phyloP scores from a whole-genome alignment of 208 protist genomes.

The Vickermania spadyakhi region DNA sequence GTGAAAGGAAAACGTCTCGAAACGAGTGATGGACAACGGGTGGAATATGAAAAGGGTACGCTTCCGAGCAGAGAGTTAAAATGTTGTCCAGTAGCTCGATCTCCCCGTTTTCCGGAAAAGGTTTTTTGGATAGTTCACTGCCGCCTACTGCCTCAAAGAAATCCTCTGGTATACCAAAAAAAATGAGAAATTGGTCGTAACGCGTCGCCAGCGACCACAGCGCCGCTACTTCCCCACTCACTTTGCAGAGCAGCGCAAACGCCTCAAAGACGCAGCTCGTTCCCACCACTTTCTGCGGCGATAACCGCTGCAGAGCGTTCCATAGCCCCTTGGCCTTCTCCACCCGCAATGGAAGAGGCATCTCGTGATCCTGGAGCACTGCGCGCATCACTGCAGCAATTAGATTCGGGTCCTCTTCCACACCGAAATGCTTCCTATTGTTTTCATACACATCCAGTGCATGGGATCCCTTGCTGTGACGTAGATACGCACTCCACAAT shows the following conservation, averaged over 20 bases:
- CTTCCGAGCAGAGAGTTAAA: too few relatives aligned
- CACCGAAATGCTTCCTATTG: conserved; percentile 32
- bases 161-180: conserved; percentile 25
- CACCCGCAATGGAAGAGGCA: neutral
- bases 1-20: too few relatives aligned
- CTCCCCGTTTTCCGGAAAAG: too few relatives aligned
- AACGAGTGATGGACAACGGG: too few relatives aligned
- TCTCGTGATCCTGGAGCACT: conserved; percentile 14
- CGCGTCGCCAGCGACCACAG: conserved; percentile 16
- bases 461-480: conserved; percentile 24
- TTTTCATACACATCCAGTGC: conserved; percentile 43
- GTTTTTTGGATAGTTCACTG: too few relatives aligned
- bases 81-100: too few relatives aligned
- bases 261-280: conserved; percentile 23
- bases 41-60: too few relatives aligned
- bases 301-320: conserved; percentile 13
- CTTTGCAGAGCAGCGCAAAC: conserved; percentile 15
- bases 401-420: conserved; percentile 35
- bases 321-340: conserved; percentile 24
- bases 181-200: conserved; percentile 29
- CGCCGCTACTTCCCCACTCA: conserved; percentile 8
- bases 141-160: conserved; percentile 8
- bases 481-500: conserved; percentile 67
- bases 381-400: conserved; percentile 52
- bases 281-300: conserved; percentile 13